Evolutionary conservation across 2,329 filamentous ascomycete species (phyloP).

Genomic region (Aureobasidium sp.): DNA sequence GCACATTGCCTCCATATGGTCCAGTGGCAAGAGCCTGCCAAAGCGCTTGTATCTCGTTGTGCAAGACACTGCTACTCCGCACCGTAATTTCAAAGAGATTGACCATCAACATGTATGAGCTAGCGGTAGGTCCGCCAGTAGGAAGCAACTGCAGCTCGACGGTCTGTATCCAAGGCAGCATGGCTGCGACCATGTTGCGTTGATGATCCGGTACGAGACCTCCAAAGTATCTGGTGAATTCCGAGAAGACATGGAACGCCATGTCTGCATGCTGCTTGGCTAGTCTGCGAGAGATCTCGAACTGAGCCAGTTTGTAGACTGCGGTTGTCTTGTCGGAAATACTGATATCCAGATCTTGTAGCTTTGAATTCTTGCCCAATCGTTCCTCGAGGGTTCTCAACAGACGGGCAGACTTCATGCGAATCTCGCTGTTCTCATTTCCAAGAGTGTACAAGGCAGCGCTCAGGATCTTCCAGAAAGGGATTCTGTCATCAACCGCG

Average conservation of each 20-base stretch:
- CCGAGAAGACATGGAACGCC: constrained; percentile 90
- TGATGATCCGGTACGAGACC: constrained; percentile 75
- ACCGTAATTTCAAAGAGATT: constrained; percentile 97
- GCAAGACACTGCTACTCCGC: constrained; percentile 75
- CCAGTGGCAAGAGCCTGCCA: constrained; percentile 96
- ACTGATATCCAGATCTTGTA: constrained; percentile 96
- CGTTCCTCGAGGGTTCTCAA: constrained; percentile 76
- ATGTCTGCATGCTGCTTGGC: constrained; percentile 82
- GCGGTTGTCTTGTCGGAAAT: constrained; percentile 98
- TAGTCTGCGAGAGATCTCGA: constrained; percentile 87
- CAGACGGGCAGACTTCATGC: constrained; percentile 78
- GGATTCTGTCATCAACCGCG: constrained; percentile 65
- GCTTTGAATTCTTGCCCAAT: constrained; percentile 76
- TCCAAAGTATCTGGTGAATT: constrained; percentile 91
- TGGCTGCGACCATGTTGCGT: constrained; percentile 87
- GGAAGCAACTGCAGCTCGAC: constrained; percentile 90
- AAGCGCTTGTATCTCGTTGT: constrained; percentile 94
- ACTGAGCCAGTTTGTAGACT: constrained; percentile 95
- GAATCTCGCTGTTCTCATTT: constrained; percentile 80
- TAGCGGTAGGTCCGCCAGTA: constrained; percentile 80
- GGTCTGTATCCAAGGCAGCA: constrained; percentile 92
- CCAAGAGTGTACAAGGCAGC: constrained; percentile 88
- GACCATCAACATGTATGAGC: constrained; percentile 88
- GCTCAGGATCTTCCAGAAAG: constrained; percentile 86
- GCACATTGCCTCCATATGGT: constrained; percentile 87